phyloP scores from a whole-genome alignment of 129 eudicot species.

The Lonicera japonica region DNA sequence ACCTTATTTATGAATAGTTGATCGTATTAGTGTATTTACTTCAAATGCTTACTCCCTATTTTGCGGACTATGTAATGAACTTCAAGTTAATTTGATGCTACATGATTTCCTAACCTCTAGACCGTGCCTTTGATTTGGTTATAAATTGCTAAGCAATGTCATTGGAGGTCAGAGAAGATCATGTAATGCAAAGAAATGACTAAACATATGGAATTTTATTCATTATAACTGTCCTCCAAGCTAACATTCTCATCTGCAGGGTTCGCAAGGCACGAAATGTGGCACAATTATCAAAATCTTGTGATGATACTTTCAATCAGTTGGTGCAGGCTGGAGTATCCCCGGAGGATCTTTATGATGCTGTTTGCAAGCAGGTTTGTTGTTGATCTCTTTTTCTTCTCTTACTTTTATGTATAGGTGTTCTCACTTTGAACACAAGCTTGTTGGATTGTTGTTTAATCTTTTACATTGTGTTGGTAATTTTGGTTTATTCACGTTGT shows the following conservation, averaged over 20 bases:
- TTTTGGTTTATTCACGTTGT: constrained; percentile 16
- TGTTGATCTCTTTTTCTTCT: constrained; percentile 2
- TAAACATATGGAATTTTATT: not conserved
- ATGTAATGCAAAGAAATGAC: not conserved
- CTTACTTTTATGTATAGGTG: not conserved
- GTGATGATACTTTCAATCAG: constrained; percentile 84
- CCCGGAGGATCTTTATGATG: constrained; percentile 69
- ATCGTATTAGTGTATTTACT: too few relatives aligned
- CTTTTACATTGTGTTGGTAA: constrained; percentile 3
- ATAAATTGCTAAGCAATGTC: not conserved
- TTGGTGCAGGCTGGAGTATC: constrained; percentile 79
- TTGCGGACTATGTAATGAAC: not conserved
- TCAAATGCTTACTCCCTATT: not conserved
- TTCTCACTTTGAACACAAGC: not conserved
- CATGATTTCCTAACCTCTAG: not conserved
- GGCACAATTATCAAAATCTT: constrained; percentile 74
- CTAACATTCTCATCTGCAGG: constrained; percentile 36
- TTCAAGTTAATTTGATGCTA: not conserved
- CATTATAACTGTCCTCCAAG: not conserved
- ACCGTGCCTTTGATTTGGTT: not conserved
- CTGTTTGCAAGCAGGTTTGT: constrained; percentile 87
- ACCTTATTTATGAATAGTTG: not conserved
- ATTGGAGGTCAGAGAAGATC: not conserved
- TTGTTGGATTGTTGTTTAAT: not conserved
- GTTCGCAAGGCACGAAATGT: constrained; percentile 49